phyloP scores from a whole-genome alignment of 345 rosid species.

The Arabidopsis thaliana region TAIR10.1 NC_003074.8:18064501-18065000 shows the following conservation, averaged over 20 bases:
- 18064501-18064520: conserved; percentile 19
- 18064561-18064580: conserved; percentile 27
- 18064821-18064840: too few relatives aligned
- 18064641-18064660: conserved; percentile 31
- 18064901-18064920: background rate
- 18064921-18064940: background rate
- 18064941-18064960: background rate
- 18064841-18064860: background rate
- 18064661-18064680: background rate
- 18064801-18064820: background rate
- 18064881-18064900: background rate
- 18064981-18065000: background rate
- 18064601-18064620: conserved; percentile 33
- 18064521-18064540: conserved; percentile 18
- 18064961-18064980: background rate
- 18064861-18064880: background rate
- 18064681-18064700: conserved; percentile 8
- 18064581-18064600: conserved; percentile 39
- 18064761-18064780: background rate
- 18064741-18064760: conserved; percentile 5
- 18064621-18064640: conserved; percentile 39
- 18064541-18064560: background rate
- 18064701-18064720: background rate
- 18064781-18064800: background rate
- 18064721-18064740: background rate